These are phyloP conservation scores for Linum tenue DNA, from an alignment of 345 rosid genomes.

Conservation along the genomic window DNA sequence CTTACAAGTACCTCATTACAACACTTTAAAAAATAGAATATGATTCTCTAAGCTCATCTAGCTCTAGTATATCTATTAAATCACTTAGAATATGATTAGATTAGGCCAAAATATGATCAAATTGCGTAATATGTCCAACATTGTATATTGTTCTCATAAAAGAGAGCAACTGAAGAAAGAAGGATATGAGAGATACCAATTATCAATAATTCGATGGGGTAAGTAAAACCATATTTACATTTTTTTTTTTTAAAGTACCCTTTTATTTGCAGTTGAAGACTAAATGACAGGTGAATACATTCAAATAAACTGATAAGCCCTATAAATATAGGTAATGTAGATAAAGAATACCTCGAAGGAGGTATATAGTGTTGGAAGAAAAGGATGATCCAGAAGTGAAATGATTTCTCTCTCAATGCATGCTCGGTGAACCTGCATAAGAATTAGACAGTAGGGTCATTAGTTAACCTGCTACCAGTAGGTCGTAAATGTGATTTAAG, in stretches of 20 bases:
- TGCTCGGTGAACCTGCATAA: constrained; percentile 78
- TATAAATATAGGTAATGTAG: background rate
- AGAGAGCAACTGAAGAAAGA: background rate
- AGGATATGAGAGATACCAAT: background rate
- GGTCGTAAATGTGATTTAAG: too few species aligned
- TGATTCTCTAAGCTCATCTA: too few species aligned
- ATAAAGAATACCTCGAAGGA: constrained; percentile 70
- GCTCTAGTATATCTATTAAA: too few species aligned
- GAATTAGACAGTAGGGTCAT: background rate
- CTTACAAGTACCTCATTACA: too few species aligned
- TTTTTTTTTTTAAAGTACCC: background rate
- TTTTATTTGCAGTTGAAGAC: background rate
- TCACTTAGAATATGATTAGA: too few species aligned
- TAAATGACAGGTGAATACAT: background rate
- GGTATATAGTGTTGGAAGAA: constrained; percentile 78
- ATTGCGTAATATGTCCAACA: background rate
- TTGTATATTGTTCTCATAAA: too few species aligned
- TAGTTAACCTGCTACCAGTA: background rate
- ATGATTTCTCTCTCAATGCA: constrained; percentile 90
- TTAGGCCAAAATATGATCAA: too few species aligned
- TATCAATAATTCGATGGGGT: background rate
- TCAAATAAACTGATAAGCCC: background rate
- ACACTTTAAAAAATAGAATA: too few species aligned
- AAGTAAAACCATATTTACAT: too few species aligned
- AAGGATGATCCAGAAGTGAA: constrained; percentile 86